phyloP scores from a whole-genome alignment of 139 green algal species.

The Coelastrella sp. region DNA sequence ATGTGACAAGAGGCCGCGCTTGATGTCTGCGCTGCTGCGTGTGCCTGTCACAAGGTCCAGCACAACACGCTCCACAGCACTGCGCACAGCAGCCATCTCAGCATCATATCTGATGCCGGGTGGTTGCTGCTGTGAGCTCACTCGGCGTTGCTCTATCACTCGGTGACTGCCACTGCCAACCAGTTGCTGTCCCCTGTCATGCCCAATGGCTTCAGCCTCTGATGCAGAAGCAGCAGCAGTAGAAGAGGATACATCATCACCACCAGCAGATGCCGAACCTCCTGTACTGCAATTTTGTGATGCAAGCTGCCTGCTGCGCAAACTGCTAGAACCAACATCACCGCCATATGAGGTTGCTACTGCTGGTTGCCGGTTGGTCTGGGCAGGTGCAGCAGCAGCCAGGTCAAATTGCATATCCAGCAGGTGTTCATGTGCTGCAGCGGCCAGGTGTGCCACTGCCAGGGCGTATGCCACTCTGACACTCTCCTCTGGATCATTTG shows the following conservation, averaged over 20 bases:
- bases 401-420: constrained; percentile 62
- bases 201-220: too few relatives aligned
- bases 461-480: constrained; percentile 84
- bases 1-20: constrained; percentile 71
- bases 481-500: constrained; percentile 85
- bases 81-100: constrained; percentile 71
- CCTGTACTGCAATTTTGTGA: neutral
- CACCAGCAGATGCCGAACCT: constrained; percentile 1
- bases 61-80: constrained; percentile 76
- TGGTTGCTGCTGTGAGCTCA: neutral
- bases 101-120: constrained; percentile 57
- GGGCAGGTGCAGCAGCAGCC: constrained; percentile 6
- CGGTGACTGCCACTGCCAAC: too few relatives aligned
- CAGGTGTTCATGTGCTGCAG: constrained; percentile 76
- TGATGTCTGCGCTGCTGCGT: constrained; percentile 61
- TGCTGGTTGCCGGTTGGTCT: neutral
- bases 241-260: too few relatives aligned
- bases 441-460: constrained; percentile 72
- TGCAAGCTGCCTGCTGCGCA: neutral
- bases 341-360: neutral
- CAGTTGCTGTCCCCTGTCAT: too few relatives aligned
- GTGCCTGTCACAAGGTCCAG: constrained; percentile 85
- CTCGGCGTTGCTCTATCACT: too few relatives aligned
- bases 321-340: too few relatives aligned
- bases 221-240: too few relatives aligned